These are phyloP conservation scores for Babesia caballi DNA, from an alignment of 169 alveolate species.

Conservation along the genomic window DNA sequence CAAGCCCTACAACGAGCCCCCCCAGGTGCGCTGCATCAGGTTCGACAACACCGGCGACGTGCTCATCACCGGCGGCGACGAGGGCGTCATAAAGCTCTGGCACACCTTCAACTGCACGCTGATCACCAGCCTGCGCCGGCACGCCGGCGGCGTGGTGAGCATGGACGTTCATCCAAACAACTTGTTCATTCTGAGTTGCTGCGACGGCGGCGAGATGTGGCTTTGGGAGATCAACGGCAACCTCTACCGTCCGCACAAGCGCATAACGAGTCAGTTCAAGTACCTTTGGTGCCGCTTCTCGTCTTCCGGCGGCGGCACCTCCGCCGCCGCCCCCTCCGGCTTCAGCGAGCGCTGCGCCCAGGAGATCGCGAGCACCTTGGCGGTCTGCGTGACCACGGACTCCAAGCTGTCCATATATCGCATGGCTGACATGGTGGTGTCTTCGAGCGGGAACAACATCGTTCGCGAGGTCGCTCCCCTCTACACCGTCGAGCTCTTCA, in stretches of 20 bases:
- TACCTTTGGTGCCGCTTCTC: conserved; percentile 38
- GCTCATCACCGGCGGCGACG: conserved; percentile 80
- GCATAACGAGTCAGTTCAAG: conserved; percentile 14
- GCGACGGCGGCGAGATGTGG: conserved; percentile 73
- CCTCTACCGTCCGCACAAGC: conserved; percentile 43
- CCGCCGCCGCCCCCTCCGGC: background rate
- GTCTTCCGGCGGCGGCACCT: background rate
- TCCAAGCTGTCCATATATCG: conserved; percentile 26
- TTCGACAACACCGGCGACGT: conserved; percentile 75
- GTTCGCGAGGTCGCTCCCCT: conserved; percentile 24
- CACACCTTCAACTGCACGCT: conserved; percentile 71
- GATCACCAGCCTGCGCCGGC: conserved; percentile 65
- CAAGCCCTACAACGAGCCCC: conserved; percentile 62
- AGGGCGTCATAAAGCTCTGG: conserved; percentile 78
- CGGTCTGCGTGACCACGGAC: conserved; percentile 23
- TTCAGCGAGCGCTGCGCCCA: conserved; percentile 19
- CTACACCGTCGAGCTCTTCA: conserved; percentile 46
- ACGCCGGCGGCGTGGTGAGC: conserved; percentile 74
- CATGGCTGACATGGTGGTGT: conserved; percentile 41
- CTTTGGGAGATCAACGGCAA: conserved; percentile 61
- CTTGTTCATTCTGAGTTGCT: conserved; percentile 70
- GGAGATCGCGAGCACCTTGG: conserved; percentile 22
- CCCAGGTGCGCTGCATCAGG: conserved; percentile 44
- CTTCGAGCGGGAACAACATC: conserved; percentile 50
- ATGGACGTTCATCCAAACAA: conserved; percentile 74